Conservation (phyloP, 2,329 filamentous ascomycete species). For the Geoglossum cookeanum region DNA sequence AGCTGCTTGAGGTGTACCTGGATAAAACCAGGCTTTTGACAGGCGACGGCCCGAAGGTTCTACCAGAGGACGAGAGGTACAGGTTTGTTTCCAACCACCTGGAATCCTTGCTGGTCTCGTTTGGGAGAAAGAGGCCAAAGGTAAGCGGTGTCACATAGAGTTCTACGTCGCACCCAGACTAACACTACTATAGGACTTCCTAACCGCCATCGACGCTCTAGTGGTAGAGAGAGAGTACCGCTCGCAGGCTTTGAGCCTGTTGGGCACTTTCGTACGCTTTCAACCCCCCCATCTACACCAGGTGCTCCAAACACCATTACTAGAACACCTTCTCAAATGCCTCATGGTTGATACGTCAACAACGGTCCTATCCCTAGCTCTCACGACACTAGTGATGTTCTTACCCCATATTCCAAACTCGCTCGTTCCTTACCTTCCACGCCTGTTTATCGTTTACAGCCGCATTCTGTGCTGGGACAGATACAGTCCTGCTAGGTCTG, state of each 20-base stretch:
- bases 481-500: slow-evolving; percentile 16
- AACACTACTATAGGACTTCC: slow-evolving; percentile 34
- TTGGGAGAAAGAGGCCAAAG: slow-evolving; percentile 50
- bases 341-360: slow-evolving; percentile 63
- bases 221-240: slow-evolving; percentile 46
- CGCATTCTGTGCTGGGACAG: slow-evolving; percentile 63
- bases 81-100: slow-evolving; percentile 27
- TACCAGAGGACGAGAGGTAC: slow-evolving; percentile 23
- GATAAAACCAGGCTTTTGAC: slow-evolving; percentile 21
- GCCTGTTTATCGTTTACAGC: slow-evolving; percentile 66
- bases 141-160: slow-evolving; percentile 16
- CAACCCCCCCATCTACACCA: slow-evolving; percentile 65
- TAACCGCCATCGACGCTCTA: slow-evolving; percentile 44
- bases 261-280: slow-evolving; percentile 53
- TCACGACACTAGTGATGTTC: slow-evolving; percentile 64
- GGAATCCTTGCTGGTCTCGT: slow-evolving; percentile 31
- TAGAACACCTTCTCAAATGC: slow-evolving; percentile 52
- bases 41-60: slow-evolving; percentile 19
- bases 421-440: slow-evolving; percentile 46
- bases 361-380: slow-evolving; percentile 52
- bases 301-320: slow-evolving; percentile 51
- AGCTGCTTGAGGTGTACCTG: slow-evolving; percentile 25
- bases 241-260: slow-evolving; percentile 42
- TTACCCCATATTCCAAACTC: slow-evolving; percentile 62
- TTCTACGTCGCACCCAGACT: slow-evolving; percentile 11